A percentile compares a stretch with the other conserved stretches of the same genome.
phyloP scores from a whole-genome alignment of 495 filamentous ascomycete species.

The Podospora tetraspora region DNA sequence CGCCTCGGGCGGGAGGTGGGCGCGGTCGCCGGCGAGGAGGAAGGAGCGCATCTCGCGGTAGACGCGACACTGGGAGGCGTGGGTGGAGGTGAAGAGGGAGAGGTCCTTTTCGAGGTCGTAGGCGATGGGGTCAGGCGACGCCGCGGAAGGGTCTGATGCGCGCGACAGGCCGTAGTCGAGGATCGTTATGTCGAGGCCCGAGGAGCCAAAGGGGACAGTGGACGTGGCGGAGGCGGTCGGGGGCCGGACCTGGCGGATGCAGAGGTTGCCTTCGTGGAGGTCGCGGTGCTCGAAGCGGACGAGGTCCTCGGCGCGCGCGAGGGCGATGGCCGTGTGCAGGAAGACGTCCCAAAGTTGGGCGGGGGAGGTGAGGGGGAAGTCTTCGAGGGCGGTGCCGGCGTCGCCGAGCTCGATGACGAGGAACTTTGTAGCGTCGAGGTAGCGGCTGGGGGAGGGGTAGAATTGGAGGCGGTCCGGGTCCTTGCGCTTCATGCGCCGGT shows the following conservation, averaged over 20 bases:
- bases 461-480: slow-evolving; percentile 57
- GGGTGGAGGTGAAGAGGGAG: slow-evolving; percentile 46
- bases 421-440: slow-evolving; percentile 66
- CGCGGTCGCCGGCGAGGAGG: slow-evolving; percentile 32
- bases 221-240: slow-evolving; percentile 33
- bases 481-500: slow-evolving; percentile 53
- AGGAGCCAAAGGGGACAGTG: slow-evolving; percentile 55
- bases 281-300: slow-evolving; percentile 85
- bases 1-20: slow-evolving; percentile 26
- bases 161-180: slow-evolving; percentile 89
- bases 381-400: slow-evolving; percentile 73
- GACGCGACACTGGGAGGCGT: slow-evolving; percentile 42
- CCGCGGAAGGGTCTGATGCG: slow-evolving; percentile 35
- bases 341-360: slow-evolving; percentile 80
- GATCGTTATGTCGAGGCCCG: slow-evolving; percentile 69
- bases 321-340: slow-evolving; percentile 68
- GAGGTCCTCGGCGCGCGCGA: slow-evolving; percentile 69
- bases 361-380: slow-evolving; percentile 46
- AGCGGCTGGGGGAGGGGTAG: slow-evolving; percentile 56
- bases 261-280: slow-evolving; percentile 83
- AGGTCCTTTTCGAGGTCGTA: slow-evolving; percentile 51
- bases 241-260: slow-evolving; percentile 51
- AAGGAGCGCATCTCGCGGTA: slow-evolving; percentile 51
- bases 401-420: slow-evolving; percentile 83
- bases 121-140: slow-evolving; percentile 20